Percentiles rank a stretch among this genome's conserved stretches.
Evolutionary conservation across 805 yeast species (phyloP).

Genomic region (Ogataea siamensis): DNA sequence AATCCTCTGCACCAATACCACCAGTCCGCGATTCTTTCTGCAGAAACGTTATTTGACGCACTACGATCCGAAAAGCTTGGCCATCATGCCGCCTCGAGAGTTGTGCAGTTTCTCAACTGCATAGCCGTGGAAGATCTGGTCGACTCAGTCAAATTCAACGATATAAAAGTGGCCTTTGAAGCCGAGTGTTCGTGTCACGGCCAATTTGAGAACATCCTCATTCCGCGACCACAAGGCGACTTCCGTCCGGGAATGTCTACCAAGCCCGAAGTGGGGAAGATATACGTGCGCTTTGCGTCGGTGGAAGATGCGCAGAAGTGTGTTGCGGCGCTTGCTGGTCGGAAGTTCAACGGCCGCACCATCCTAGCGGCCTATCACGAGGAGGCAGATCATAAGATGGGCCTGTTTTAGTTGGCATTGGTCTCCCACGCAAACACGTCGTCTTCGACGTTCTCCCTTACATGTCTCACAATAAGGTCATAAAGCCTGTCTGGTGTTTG

Average conservation of each 20-base stretch:
- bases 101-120: slow-evolving; percentile 64
- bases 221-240: slow-evolving; percentile 54
- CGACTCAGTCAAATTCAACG: slow-evolving; percentile 46
- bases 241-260: slow-evolving; percentile 37
- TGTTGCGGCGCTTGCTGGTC: slow-evolving; percentile 55
- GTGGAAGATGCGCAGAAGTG: slow-evolving; percentile 55
- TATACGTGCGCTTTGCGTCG: slow-evolving; percentile 62
- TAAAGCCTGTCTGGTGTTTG: slow-evolving; percentile 67
- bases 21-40: slow-evolving; percentile 24
- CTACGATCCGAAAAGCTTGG: slow-evolving; percentile 16
- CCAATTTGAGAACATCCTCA: slow-evolving; percentile 47
- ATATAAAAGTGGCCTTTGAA: slow-evolving; percentile 50
- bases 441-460: slow-evolving; percentile 46
- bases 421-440: slow-evolving; percentile 26
- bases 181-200: slow-evolving; percentile 52
- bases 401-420: slow-evolving; percentile 28
- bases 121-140: slow-evolving; percentile 63
- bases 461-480: slow-evolving; percentile 60
- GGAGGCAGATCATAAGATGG: slow-evolving; percentile 54
- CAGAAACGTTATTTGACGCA: slow-evolving; percentile 20
- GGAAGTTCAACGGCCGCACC: slow-evolving; percentile 63
- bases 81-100: slow-evolving; percentile 37
- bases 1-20: slow-evolving; percentile 26
- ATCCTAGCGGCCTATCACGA: slow-evolving; percentile 63
- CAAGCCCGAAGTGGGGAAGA: slow-evolving; percentile 64